These are phyloP conservation scores for Aspergillus puulaauensis DNA, from an alignment of 2,329 filamentous ascomycete genomes.

Conservation along the genomic window DNA sequence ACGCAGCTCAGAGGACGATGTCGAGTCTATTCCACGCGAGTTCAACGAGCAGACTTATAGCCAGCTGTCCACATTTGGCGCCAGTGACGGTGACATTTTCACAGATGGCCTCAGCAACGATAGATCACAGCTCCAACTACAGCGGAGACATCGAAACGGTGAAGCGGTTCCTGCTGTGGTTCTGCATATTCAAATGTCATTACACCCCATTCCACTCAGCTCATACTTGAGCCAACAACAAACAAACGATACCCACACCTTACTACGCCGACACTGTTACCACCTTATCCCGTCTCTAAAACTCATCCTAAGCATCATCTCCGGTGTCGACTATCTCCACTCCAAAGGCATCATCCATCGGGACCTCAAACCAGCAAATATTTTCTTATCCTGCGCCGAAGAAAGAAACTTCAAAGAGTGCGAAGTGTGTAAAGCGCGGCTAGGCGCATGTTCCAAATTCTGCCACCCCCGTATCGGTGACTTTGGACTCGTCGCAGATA, in stretches of 20 bases:
- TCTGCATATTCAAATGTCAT: constrained; percentile 68
- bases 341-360: constrained; percentile 61
- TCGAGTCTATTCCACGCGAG: constrained; percentile 50
- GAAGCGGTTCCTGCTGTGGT: constrained; percentile 43
- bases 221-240: constrained; percentile 53
- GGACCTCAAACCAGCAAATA: constrained; percentile 68
- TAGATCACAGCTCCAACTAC: constrained; percentile 32
- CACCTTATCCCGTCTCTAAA: constrained; percentile 58
- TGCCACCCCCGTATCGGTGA: constrained; percentile 65
- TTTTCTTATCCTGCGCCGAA: constrained; percentile 58
- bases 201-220: constrained; percentile 62
- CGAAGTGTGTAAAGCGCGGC: constrained; percentile 40
- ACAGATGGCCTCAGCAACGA: constrained; percentile 41
- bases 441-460: constrained; percentile 36
- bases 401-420: constrained; percentile 51
- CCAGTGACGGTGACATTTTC: constrained; percentile 41
- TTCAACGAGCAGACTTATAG: constrained; percentile 31
- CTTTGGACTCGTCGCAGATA: constrained; percentile 64
- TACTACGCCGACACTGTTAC: constrained; percentile 57
- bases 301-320: constrained; percentile 59
- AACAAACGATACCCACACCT: constrained; percentile 13
- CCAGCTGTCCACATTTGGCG: constrained; percentile 36
- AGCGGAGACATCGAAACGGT: constrained; percentile 22
- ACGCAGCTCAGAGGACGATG: constrained; percentile 42
- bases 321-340: constrained; percentile 66